Evolutionary conservation across 2,329 filamentous ascomycete genomes (phyloP).

Genomic region (Pseudocercospora ulei): DNA sequence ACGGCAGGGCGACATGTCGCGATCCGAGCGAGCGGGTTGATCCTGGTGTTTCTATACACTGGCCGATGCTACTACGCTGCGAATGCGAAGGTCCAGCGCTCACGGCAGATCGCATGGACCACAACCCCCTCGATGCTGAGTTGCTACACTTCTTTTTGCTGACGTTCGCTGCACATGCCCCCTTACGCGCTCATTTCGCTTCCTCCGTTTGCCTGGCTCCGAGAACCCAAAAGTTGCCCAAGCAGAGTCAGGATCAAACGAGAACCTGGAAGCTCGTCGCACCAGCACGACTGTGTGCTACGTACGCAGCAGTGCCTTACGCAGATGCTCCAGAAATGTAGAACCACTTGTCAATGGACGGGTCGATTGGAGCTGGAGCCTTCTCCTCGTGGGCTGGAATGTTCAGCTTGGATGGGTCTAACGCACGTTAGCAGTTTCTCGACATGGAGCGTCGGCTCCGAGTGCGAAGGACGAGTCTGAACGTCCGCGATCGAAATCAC

Average conservation of each 20-base stretch:
- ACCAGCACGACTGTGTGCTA: slow-evolving; percentile 10
- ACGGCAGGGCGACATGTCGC: background rate
- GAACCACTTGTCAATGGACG: slow-evolving; percentile 99
- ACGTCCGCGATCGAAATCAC: too few relatives aligned
- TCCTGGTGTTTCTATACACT: slow-evolving; percentile 7
- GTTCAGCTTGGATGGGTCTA: slow-evolving; percentile 58
- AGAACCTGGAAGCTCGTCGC: background rate
- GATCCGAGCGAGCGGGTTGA: background rate
- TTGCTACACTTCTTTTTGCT: slow-evolving; percentile 8
- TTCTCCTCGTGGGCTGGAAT: slow-evolving; percentile 74
- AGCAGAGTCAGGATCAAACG: slow-evolving; percentile 1
- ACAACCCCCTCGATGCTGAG: slow-evolving; percentile 1
- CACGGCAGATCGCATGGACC: background rate
- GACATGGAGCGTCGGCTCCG: too few relatives aligned
- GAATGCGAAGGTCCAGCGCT: slow-evolving; percentile 1
- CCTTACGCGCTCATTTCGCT: background rate
- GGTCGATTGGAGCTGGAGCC: slow-evolving; percentile 77
- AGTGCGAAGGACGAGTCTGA: too few relatives aligned
- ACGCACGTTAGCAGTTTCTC: too few relatives aligned
- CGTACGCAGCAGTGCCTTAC: slow-evolving; percentile 28
- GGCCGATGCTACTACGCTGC: slow-evolving; percentile 5
- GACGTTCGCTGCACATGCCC: too few relatives aligned
- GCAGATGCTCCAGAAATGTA: slow-evolving; percentile 87
- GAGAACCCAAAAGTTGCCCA: background rate
- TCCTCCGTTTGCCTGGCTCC: background rate